Base-by-base conservation (phyloP, 306 rosid species). In the Rubus parviflorus region DNA sequence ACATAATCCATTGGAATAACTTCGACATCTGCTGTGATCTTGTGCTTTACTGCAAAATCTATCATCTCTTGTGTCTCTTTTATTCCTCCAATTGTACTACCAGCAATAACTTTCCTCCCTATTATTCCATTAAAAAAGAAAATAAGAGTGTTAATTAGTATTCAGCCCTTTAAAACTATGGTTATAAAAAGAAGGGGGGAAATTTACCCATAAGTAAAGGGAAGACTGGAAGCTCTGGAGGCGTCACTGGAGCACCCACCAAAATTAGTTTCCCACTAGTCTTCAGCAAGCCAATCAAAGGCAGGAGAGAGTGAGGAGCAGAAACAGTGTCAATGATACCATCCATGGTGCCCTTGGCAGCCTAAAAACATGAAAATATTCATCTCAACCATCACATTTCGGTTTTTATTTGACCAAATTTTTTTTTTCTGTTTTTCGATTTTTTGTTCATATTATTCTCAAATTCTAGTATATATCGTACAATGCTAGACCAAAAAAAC, bases 261-360 rank as follows among this genome's bases (percentile, higher is more conserved):
- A 86, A 1, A 53, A 86, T 25, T 35, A 84, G 78, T 63, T 72
- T 86, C 25, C 92, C 88, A 30, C 74, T 41, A 7, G 77, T 2
- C 56, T 72, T 83, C 30, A 83, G 3, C 14, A 80, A 65, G 2
- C 41, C 61, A 1, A 77, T 6, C 68, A 83, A 20, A 9, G 84
- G 84, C 30, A 73, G 5, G 2, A 83, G 72, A 25, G 81, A 56
- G 71, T 83, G 87, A 7, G 11, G 0, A 1, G 81, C 79, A 1
- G 87, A 83, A 17, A 83, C 87, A 0, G 87, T 83, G 37, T 87
- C 88, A 0, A 83, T 77, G 41, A 87, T 80, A 42, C 89, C 87
- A 35, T 83, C 89, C 73, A 86, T 9, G 0, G 85, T 78, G n/a
- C 80, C 79, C 65, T 8, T 45, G 4, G 70, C 85, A 74, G 75